Conservation (phyloP, 495 filamentous ascomycete genomes). For the Podospora conica region DNA sequence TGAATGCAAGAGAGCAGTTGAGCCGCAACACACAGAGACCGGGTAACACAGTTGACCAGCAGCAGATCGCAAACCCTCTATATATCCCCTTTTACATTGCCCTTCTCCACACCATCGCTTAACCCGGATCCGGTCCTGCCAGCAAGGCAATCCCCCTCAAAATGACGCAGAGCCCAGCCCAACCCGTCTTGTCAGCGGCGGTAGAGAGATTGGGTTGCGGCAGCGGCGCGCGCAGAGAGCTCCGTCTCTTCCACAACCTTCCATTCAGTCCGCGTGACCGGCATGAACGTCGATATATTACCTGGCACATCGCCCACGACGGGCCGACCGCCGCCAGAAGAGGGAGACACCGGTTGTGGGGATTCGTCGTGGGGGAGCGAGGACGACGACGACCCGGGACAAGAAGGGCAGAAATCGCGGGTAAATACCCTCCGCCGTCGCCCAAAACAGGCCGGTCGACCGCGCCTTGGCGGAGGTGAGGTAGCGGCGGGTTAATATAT, state of each 20-base stretch:
- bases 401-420: background rate
- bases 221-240: background rate
- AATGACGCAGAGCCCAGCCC: background rate
- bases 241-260: background rate
- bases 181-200: background rate
- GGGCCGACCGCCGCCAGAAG: background rate
- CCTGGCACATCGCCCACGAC: background rate
- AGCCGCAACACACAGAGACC: background rate
- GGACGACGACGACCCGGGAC: background rate
- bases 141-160: background rate
- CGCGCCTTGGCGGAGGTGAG: background rate
- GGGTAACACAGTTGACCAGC: background rate
- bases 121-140: background rate
- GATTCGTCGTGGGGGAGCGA: too few species aligned
- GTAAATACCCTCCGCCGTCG: background rate
- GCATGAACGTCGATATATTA: background rate
- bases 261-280: background rate
- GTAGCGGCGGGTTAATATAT: background rate
- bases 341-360: background rate
- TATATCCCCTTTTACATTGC: background rate
- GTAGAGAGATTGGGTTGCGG: background rate
- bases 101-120: background rate
- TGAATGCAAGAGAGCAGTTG: background rate
- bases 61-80: background rate
- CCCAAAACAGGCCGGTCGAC: background rate